A percentile compares a stretch with the other conserved stretches of the same genome.
Evolutionary conservation across 768 basidiomycete species (phyloP).

Genomic region (Agaricus subrufescens): DNA sequence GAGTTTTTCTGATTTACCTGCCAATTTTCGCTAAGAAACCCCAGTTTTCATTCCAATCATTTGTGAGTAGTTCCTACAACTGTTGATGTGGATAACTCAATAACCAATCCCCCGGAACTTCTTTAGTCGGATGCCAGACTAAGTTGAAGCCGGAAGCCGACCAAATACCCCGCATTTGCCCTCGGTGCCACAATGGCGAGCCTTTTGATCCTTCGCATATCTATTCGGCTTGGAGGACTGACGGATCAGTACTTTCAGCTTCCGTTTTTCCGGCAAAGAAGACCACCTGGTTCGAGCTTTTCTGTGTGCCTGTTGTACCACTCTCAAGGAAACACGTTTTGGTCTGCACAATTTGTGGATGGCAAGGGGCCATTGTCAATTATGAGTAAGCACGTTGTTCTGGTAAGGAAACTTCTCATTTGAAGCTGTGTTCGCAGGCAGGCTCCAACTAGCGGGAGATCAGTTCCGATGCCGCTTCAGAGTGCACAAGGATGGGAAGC

Average conservation of each 20-base stretch:
- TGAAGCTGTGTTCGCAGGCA: not conserved
- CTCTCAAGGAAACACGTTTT: constrained; percentile 58
- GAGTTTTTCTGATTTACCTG: constrained; percentile 6
- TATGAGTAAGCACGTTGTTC: constrained; percentile 32
- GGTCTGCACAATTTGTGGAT: constrained; percentile 70
- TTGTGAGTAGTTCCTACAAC: constrained; percentile 26
- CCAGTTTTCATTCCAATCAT: constrained; percentile 51
- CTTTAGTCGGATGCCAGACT: constrained; percentile 62
- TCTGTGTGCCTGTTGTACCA: constrained; percentile 69
- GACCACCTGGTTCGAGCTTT: constrained; percentile 72
- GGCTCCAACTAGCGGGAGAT: not conserved
- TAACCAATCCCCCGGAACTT: not conserved
- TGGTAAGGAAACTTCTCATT: not conserved
- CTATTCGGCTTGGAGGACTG: not conserved
- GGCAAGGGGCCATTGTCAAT: constrained; percentile 44
- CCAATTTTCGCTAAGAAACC: constrained; percentile 18
- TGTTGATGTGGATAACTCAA: constrained; percentile 6
- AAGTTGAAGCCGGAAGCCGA: constrained; percentile 52
- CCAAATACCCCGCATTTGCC: constrained; percentile 54
- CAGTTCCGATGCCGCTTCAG: constrained; percentile 12
- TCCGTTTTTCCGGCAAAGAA: constrained; percentile 60
- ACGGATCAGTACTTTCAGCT: constrained; percentile 28
- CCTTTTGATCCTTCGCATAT: not conserved
- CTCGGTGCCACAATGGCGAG: constrained; percentile 68
- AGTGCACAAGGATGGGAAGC: constrained; percentile 21